Conservation (phyloP, 352 stramenopile species). For the Phytophthora pluvialis region DNA sequence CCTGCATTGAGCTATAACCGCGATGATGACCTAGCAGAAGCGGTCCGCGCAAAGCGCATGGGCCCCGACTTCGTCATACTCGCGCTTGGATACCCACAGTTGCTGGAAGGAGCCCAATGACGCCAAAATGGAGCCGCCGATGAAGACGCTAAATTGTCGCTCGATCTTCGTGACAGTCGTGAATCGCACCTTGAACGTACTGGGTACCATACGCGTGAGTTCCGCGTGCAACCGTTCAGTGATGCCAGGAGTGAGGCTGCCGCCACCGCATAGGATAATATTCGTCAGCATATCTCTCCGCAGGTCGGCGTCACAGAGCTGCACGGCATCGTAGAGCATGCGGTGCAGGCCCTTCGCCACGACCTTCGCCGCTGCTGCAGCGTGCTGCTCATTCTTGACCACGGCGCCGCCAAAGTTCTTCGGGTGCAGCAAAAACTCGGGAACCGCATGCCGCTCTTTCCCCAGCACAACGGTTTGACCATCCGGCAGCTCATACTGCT, state of each 20-base stretch:
- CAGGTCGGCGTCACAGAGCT: conserved; percentile 83
- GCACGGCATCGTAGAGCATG: conserved; percentile 87
- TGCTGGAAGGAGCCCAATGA: conserved; percentile 91
- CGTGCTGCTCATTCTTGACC: conserved; percentile 57
- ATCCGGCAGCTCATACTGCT: conserved; percentile 85
- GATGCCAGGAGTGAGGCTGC: conserved; percentile 73
- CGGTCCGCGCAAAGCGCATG: conserved; percentile 70
- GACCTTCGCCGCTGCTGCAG: conserved; percentile 49
- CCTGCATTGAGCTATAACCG: conserved; percentile 23
- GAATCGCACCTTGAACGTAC: conserved; percentile 89
- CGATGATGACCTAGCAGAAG: conserved; percentile 54
- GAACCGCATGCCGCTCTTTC: conserved; percentile 72
- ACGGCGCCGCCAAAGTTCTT: conserved; percentile 56
- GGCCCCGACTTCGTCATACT: conserved; percentile 85
- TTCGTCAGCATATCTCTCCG: conserved; percentile 88
- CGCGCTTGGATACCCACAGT: conserved; percentile 85
- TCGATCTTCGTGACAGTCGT: conserved; percentile 85
- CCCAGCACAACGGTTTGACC: conserved; percentile 71
- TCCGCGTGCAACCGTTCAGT: conserved; percentile 84
- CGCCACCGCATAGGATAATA: conserved; percentile 87
- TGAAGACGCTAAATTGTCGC: conserved; percentile 89
- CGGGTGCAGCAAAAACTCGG: conserved; percentile 80
- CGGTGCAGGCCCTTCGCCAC: conserved; percentile 69
- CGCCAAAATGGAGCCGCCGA: conserved; percentile 86
- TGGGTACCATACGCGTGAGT: conserved; percentile 78